Percentiles rank a stretch among this genome's conserved stretches.
These are phyloP conservation scores for Irpex lacteus DNA, from an alignment of 1,284 basidiomycete species.

Conservation along the genomic window DNA sequence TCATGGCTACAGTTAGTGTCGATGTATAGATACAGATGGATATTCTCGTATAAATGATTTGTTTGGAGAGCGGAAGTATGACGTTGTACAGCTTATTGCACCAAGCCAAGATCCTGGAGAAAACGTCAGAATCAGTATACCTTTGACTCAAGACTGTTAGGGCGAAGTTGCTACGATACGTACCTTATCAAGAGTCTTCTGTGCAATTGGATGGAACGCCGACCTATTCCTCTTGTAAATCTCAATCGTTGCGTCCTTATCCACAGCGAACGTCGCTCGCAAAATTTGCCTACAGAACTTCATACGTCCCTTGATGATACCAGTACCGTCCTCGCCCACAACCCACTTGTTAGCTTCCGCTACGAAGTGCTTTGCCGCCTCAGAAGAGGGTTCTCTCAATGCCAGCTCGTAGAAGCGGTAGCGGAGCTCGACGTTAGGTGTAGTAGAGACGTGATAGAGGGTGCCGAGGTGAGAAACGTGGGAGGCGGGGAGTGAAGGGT, in stretches of 20 bases:
- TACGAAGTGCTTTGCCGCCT: conserved; percentile 48
- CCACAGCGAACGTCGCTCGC: conserved; percentile 51
- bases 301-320: conserved; percentile 72
- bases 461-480: conserved; percentile 55
- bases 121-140: not conserved
- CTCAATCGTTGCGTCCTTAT: conserved; percentile 60
- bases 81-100: not conserved
- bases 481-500: conserved; percentile 49
- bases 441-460: conserved; percentile 51
- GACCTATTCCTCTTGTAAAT: conserved; percentile 50
- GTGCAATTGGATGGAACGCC: conserved; percentile 77
- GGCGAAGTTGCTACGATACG: conserved; percentile 5
- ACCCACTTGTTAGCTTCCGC: conserved; percentile 63
- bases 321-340: conserved; percentile 58
- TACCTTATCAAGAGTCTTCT: conserved; percentile 73
- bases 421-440: conserved; percentile 71
- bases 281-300: conserved; percentile 79
- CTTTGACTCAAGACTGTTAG: not conserved
- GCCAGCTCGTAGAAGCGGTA: conserved; percentile 70
- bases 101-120: not conserved
- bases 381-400: conserved; percentile 46
- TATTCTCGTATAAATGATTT: no score
- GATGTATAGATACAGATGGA: no score
- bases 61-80: no score
- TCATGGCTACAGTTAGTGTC: no score